phyloP scores from a whole-genome alignment of 2,329 filamentous ascomycete species.

The Epichloe elymi region DNA sequence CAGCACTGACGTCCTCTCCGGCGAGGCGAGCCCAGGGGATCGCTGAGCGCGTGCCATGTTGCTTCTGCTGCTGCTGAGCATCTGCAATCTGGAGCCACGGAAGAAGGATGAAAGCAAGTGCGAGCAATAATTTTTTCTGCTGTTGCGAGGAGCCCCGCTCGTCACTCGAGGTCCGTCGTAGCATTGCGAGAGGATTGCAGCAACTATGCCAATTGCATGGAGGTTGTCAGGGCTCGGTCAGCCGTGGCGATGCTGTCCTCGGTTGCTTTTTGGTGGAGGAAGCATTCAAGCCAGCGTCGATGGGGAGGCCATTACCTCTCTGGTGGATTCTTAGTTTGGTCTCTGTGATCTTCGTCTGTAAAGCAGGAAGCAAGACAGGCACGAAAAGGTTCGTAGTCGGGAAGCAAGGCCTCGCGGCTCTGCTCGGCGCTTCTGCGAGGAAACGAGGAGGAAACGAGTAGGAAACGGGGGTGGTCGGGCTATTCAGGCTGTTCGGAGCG shows the following conservation, averaged over 20 bases:
- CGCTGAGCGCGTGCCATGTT: conserved; percentile 1
- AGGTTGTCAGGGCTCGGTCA: background rate
- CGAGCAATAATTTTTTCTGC: conserved; percentile 35
- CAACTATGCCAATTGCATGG: conserved; percentile 3
- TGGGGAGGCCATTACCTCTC: background rate
- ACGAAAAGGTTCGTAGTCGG: background rate
- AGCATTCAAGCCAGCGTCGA: conserved; percentile 2
- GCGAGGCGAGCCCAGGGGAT: background rate
- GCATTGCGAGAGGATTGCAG: conserved; percentile 28
- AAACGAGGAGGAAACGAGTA: background rate
- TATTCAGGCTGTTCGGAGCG: background rate
- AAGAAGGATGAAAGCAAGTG: conserved; percentile 44
- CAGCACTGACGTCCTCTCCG: background rate
- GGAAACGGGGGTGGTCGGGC: background rate
- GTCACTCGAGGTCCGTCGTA: conserved; percentile 51
- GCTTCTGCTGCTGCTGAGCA: conserved; percentile 50
- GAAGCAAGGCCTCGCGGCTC: background rate
- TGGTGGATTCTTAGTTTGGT: background rate
- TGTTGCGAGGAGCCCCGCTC: conserved; percentile 31
- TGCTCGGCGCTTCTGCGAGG: background rate
- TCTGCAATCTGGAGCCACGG: conserved; percentile 43
- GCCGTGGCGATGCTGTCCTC: conserved; percentile 3
- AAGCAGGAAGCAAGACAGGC: background rate
- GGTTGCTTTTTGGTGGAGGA: background rate
- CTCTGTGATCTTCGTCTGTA: background rate